Percentiles rank a stretch among this genome's conserved stretches.
Evolutionary conservation across 2,329 filamentous ascomycete species (phyloP).

Genomic region (Dothideomycetidae sp.): DNA sequence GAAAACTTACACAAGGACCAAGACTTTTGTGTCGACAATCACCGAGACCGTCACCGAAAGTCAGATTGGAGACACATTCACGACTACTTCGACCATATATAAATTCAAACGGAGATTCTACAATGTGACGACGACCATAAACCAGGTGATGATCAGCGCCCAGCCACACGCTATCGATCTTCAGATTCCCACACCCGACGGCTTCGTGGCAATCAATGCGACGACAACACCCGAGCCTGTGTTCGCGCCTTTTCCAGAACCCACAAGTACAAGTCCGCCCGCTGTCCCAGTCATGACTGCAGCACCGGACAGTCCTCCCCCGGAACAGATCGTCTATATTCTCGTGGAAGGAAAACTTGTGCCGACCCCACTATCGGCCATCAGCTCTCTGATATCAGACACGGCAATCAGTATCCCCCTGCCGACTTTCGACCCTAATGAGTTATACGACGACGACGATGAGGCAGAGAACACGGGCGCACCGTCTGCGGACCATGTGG

Average conservation of each 20-base stretch:
- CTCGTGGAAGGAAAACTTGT: constrained; percentile 3
- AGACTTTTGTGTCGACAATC: constrained; percentile 5
- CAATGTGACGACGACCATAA: constrained; percentile 3
- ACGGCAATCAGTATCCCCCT: too few species aligned
- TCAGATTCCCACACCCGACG: constrained; percentile 3
- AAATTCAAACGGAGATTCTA: constrained; percentile 1
- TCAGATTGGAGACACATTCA: background rate
- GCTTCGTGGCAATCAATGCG: constrained; percentile 5
- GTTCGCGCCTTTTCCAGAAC: background rate
- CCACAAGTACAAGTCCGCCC: background rate
- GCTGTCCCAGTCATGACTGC: background rate
- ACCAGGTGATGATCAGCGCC: background rate
- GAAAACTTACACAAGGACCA: constrained; percentile 3
- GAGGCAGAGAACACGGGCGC: too few species aligned
- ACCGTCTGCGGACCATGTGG: too few species aligned
- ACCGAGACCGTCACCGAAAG: constrained; percentile 7
- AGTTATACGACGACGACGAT: too few species aligned
- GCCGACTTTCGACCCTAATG: too few species aligned
- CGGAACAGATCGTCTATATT: constrained; percentile 6
- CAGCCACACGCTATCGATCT: constrained; percentile 3
- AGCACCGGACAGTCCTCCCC: background rate
- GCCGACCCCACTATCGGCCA: constrained; percentile 4
- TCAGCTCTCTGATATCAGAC: constrained; percentile 3
- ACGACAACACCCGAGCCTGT: background rate
- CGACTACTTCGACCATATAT: constrained; percentile 5